Evolutionary conservation across 495 filamentous ascomycete genomes (phyloP), one percentile per base, ranked within the genome.

Genomic region (Tetracladium setigerum): DNA sequence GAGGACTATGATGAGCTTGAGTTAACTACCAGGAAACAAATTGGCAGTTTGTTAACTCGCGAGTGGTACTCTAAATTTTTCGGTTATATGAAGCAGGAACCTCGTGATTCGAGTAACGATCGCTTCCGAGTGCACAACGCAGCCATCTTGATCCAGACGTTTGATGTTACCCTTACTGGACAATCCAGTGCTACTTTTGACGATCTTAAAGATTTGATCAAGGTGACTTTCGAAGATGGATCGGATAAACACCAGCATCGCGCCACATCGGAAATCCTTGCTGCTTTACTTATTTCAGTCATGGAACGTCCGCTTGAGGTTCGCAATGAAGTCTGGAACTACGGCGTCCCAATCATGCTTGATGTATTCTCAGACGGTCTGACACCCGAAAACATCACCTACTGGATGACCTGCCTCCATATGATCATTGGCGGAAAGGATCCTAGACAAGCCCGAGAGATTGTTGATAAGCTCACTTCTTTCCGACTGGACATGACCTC

Each of bases 181-280:
- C 65, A 85, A 37, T 87, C 91, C 0, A 66, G 69, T 18, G 85
- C 86, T 19, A 89, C 78, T 0, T 87, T 95, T 55, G 76, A 86
- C n/a, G 91, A 99, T 41, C 82, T 97, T 56, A 80, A 94, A 54
- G 81, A 89, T 50, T 70, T 92, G 46, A 76, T 84, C 16, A 70
- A 76, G 46, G 72, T 70, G 1, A 79, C 90, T 2, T 95, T 84
- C 55, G 90, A 84, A 17, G 92, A 97, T 67, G 90, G 94, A 19
- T 89, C 81, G 52, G 92, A 99, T 57, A 99, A 96, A 62, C 94
- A 99, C 65, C 90, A 97, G 62, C 92, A 99, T 60, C 85, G 92
- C 36, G 94, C 94, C 7, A 95, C 91, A 15, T 78, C 94, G 4
- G 92, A 99, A 62, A 96, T 99, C 47, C 72, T 99, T 13, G 87